Evolutionary conservation across 805 yeast genomes (phyloP), one percentile per base, ranked within the genome.

Genomic region (Priceomyces medius): DNA sequence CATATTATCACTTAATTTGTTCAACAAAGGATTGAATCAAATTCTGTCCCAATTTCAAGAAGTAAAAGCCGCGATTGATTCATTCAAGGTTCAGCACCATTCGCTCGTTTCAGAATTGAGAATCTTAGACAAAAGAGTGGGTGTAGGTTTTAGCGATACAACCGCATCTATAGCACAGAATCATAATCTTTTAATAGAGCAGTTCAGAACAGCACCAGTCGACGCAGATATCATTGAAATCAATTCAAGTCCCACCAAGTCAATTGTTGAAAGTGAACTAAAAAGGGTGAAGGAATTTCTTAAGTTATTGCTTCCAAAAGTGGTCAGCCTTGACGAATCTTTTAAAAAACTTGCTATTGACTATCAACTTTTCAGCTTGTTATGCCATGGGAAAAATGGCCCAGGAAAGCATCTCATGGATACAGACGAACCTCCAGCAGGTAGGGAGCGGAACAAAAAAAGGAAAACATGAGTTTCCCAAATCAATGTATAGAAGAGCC

Each of bases 271-370:
- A 14, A 24, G 12, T 16, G 35, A 38, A 29, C 12, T 20, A 13
- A 14, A 17, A 18, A 21, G 23, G 7, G 45, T 55, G 3, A 55
- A 55, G 28, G 42, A 50, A 20, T 53, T 42, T 23, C 39, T 55
- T 31, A 46, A 44, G 33, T 35, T 50, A 12, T 34, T 53, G 31
- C 37, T 55, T 8, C 58, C 56, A 7, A 34, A 47, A 27, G 32
- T 53, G 9, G 31, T 51, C 2, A 36, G 46, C 3, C 42, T 53
- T 31, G 45, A 44, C 10, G 32, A 34, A 14, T 31, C 38, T 3
- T 39, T 18, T 24, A 21, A 13, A 20, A 28, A 33, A 20, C 38
- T 39, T 18, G 21, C 42, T 7, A 16, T 28, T n/a, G 37, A 31
- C 20, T 39, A 33, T 28, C 35, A 33, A 10, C 13, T 31, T 27